These are phyloP conservation scores for Achlya hypogyna DNA, from an alignment of 352 stramenopile genomes.

Conservation along the genomic window DNA sequence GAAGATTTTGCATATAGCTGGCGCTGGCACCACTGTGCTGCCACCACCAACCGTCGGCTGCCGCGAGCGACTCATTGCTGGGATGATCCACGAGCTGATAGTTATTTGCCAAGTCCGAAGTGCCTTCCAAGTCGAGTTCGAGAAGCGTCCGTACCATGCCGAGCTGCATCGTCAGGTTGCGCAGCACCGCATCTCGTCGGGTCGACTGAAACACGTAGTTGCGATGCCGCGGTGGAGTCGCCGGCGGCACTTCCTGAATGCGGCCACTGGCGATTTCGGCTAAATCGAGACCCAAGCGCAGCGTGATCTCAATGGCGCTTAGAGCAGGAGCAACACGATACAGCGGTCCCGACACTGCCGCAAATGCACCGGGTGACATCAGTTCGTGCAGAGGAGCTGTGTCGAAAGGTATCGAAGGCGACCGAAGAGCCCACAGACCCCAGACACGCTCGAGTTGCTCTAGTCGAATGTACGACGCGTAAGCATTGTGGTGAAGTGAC, in stretches of 20 bases:
- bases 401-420: slow-evolving; percentile 3
- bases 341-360: neutral
- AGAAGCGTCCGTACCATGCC: slow-evolving; percentile 1
- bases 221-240: neutral
- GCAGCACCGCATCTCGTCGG: neutral
- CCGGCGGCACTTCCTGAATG: neutral
- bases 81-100: neutral
- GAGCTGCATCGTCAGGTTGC: neutral
- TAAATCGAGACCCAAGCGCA: slow-evolving; percentile 6
- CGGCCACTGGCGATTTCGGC: neutral
- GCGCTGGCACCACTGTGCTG: neutral
- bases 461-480: slow-evolving; percentile 7
- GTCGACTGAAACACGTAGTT: slow-evolving; percentile 1
- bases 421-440: slow-evolving; percentile 1
- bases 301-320: slow-evolving; percentile 6
- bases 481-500: neutral
- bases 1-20: neutral
- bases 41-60: neutral
- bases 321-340: slow-evolving; percentile 3
- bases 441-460: neutral
- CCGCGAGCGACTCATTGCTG: slow-evolving; percentile 1
- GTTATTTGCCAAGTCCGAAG: neutral
- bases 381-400: neutral
- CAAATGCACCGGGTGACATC: neutral
- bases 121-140: neutral